A percentile compares a stretch with the other conserved stretches of the same genome.
Conservation (phyloP, 805 yeast species). For the Nakazawaea molendinolei region DNA sequence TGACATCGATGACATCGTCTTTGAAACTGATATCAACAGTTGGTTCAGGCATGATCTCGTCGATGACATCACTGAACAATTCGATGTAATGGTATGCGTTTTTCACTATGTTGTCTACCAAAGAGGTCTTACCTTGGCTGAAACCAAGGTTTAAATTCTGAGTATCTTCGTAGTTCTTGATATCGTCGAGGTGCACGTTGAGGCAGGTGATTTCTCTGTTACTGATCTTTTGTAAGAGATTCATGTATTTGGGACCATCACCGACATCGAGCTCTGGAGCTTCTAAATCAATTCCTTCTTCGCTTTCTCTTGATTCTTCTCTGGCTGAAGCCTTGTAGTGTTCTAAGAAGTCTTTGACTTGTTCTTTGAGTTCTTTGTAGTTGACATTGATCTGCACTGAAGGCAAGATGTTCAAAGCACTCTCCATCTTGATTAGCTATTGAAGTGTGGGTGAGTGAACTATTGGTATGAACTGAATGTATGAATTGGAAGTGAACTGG, state of each 20-base stretch:
- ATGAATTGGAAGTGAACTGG: too few relatives aligned
- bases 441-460: not conserved
- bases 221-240: slow-evolving; percentile 68
- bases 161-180: slow-evolving; percentile 59
- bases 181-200: slow-evolving; percentile 77
- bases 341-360: slow-evolving; percentile 57
- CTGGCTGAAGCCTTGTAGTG: slow-evolving; percentile 45
- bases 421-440: slow-evolving; percentile 8
- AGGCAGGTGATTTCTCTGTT: slow-evolving; percentile 72
- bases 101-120: slow-evolving; percentile 54
- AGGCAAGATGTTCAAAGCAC: slow-evolving; percentile 36
- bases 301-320: slow-evolving; percentile 18
- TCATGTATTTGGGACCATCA: slow-evolving; percentile 67
- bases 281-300: slow-evolving; percentile 25
- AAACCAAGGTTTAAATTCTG: slow-evolving; percentile 14
- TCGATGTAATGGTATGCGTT: slow-evolving; percentile 80
- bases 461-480: not conserved
- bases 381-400: slow-evolving; percentile 66
- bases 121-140: slow-evolving; percentile 16
- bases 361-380: slow-evolving; percentile 55
- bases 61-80: slow-evolving; percentile 67
- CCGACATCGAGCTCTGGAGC: slow-evolving; percentile 18
- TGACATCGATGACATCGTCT: slow-evolving; percentile 90
- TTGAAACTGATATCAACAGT: slow-evolving; percentile 69
- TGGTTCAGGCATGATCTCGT: slow-evolving; percentile 82